These are phyloP conservation scores for Pichia sp. DNA, from an alignment of 1,139 yeast genomes.

Conservation along the genomic window DNA sequence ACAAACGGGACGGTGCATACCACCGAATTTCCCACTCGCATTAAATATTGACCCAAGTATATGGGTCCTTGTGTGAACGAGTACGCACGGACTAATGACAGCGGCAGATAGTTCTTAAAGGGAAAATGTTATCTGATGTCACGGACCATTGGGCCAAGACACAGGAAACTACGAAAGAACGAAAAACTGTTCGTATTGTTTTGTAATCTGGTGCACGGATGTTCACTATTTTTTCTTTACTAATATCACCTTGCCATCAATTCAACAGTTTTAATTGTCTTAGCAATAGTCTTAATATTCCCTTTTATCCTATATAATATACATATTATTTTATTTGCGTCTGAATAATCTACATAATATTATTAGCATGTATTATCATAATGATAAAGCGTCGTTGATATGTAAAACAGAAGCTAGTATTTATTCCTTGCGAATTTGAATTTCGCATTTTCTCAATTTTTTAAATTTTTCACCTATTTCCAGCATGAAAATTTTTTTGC, in stretches of 20 bases:
- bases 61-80: conserved; percentile 47
- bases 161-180: conserved; percentile 1
- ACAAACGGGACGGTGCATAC: conserved; percentile 48
- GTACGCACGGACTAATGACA: conserved; percentile 53
- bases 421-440: background rate
- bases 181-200: no score
- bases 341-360: no score
- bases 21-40: conserved; percentile 87
- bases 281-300: no score
- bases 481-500: conserved; percentile 4
- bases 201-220: conserved; percentile 4
- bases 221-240: background rate
- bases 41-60: background rate
- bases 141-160: conserved; percentile 14
- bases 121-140: background rate
- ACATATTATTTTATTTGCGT: no score
- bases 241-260: no score
- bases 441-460: background rate
- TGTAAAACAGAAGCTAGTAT: background rate
- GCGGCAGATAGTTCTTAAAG: conserved; percentile 5
- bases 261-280: no score
- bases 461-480: background rate
- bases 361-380: no score
- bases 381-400: no score
- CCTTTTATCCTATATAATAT: no score